Conservation (phyloP, 169 alveolate genomes). For the Nephromyces sp. region DNA sequence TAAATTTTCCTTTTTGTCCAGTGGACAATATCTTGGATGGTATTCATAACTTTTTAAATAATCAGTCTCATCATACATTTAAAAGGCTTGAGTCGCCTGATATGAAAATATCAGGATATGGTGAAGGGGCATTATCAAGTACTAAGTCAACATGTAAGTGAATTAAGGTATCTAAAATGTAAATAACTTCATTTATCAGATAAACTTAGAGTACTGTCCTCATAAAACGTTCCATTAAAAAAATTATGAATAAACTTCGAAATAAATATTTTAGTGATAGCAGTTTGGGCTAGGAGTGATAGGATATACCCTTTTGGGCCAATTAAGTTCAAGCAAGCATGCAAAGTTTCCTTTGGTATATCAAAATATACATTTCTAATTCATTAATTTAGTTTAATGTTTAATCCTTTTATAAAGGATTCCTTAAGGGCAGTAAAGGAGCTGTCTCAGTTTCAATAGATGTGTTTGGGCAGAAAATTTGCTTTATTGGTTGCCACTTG, state of each 20-base stretch:
- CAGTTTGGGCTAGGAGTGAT: background rate
- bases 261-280: background rate
- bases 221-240: background rate
- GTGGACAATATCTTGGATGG: background rate
- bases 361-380: background rate
- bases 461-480: constrained; percentile 43
- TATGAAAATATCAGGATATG: constrained; percentile 60
- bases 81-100: constrained; percentile 48
- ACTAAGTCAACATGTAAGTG: constrained; percentile 59
- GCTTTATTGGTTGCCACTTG: constrained; percentile 70
- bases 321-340: background rate
- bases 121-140: constrained; percentile 69
- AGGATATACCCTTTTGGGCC: background rate
- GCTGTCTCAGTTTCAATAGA: constrained; percentile 53
- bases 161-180: background rate
- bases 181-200: background rate
- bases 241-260: background rate
- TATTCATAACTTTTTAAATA: constrained; percentile 22
- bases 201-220: background rate
- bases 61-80: constrained; percentile 40
- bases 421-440: constrained; percentile 64
- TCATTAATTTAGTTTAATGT: background rate
- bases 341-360: background rate
- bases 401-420: constrained; percentile 28
- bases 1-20: background rate